Evolutionary conservation across 345 rosid species (phyloP), one percentile per base, ranked within the genome.

Genomic region (Lepidium africanum): DNA sequence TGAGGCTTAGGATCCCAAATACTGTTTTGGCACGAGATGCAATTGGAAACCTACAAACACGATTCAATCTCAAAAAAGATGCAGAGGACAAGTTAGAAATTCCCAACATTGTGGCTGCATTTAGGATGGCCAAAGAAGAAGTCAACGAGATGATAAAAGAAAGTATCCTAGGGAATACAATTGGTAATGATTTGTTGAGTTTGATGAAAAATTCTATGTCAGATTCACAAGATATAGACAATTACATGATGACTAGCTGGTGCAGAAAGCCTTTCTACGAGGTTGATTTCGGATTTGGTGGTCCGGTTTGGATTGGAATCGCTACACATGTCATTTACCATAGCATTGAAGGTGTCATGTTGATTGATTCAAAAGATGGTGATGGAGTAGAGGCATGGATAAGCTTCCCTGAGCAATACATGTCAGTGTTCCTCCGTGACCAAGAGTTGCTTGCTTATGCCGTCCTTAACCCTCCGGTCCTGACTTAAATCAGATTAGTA

Each of bases 321-420:
- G 42, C 19, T 0, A 1, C 46, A 0, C 4, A 6, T 4, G 7
- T 12, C 3, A 36, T 9, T 8, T 40, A 46, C 54, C 69, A 76
- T 9, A 5, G 27, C 7, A 2, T 69, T 4, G 48, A 15, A 10
- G 11, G 1, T 9, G 69, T 50, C 2, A 0, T 21, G n/a, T 17
- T 79, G 57, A 36, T 57, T 33, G 85, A 83, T 42, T 17, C 79
- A 0, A 75, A 35, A 16, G 59, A 48, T 4, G 78, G 85, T 1
- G 75, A 78, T 27, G 83, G 83, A 33, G 47, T 81, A 3, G 90
- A 85, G 54, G 85, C 78, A 7, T 83, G 63, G 81, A 58, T 85
- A 21, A 46, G 57, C 33, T 61, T 85, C 50, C 23, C 19, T 10
- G 78, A 81, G 56, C 49, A 76, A 36, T 83, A 79, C n/a, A 78